phyloP scores from a whole-genome alignment of 2,329 filamentous ascomycete species.

The Clonostachys solani region DNA sequence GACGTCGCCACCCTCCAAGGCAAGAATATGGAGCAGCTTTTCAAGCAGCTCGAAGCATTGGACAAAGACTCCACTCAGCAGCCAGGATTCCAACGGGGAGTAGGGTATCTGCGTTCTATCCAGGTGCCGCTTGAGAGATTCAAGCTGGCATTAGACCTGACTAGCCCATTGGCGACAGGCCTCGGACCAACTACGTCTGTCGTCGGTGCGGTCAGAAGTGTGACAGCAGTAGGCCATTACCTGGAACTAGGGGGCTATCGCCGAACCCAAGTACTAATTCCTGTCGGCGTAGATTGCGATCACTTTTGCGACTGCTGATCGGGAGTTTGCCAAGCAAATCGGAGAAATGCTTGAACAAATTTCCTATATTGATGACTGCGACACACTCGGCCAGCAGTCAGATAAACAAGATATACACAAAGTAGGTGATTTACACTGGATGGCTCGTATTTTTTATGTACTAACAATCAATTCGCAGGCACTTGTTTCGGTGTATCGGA shows the following conservation, averaged over 20 bases:
- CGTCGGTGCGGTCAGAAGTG: conserved; percentile 14
- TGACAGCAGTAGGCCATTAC: conserved; percentile 13
- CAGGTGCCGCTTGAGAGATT: conserved; percentile 8
- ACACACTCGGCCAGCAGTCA: conserved; percentile 17
- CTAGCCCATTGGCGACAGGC: conserved; percentile 10
- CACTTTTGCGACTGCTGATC: conserved; percentile 11
- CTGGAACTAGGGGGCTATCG: neutral
- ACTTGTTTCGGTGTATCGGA: conserved; percentile 16
- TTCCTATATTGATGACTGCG: conserved; percentile 20
- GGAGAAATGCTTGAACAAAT: conserved; percentile 18
- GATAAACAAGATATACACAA: conserved; percentile 7
- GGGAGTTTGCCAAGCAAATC: conserved; percentile 14
- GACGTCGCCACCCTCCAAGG: conserved; percentile 15
- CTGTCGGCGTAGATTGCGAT: conserved; percentile 12
- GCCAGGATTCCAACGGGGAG: conserved; percentile 9
- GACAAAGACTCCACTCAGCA: conserved; percentile 11
- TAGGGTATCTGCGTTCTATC: conserved; percentile 5
- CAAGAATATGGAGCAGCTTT: conserved; percentile 14
- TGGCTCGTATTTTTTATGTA: too few species aligned
- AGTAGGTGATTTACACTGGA: conserved; percentile 1
- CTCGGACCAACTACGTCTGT: conserved; percentile 13
- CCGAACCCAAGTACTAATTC: too few species aligned
- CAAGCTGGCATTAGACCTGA: conserved; percentile 8
- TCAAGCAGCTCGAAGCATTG: conserved; percentile 14
- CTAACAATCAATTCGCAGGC: conserved; percentile 8